A percentile compares a stretch with the other conserved stretches of the same genome.
phyloP scores from a whole-genome alignment of 2,329 filamentous ascomycete genomes.

The Neophaeococcomyces mojaviensis region DNA sequence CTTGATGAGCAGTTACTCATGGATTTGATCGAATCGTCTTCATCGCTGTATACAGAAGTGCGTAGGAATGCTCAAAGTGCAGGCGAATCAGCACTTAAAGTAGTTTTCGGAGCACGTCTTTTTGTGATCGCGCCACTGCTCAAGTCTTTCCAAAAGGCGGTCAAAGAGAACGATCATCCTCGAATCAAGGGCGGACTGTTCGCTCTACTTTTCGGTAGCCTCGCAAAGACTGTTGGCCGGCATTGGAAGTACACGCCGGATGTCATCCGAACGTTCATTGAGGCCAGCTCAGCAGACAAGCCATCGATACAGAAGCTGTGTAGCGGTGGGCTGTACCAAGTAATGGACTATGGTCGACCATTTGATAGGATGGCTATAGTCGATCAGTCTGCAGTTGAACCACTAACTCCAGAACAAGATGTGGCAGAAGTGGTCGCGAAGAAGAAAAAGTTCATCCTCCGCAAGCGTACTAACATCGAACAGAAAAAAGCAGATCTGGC shows the following conservation, averaged over 20 bases:
- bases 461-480: constrained; percentile 71
- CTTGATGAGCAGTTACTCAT: constrained; percentile 77
- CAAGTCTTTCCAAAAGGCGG: constrained; percentile 65
- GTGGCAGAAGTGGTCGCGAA: constrained; percentile 54
- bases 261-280: constrained; percentile 83
- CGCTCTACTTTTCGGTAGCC: constrained; percentile 77
- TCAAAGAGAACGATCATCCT: constrained; percentile 74
- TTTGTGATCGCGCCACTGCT: constrained; percentile 86
- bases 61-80: constrained; percentile 88
- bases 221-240: constrained; percentile 77
- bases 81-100: constrained; percentile 87
- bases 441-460: constrained; percentile 65
- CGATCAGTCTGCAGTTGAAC: constrained; percentile 61
- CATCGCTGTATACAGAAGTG: constrained; percentile 90
- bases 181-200: constrained; percentile 94
- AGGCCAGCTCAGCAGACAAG: constrained; percentile 83
- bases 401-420: constrained; percentile 62
- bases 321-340: constrained; percentile 68
- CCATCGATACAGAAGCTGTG: constrained; percentile 88
- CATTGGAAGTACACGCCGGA: constrained; percentile 94
- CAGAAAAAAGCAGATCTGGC: constrained; percentile 73
- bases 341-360: constrained; percentile 86
- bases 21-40: constrained; percentile 80
- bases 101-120: constrained; percentile 76
- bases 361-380: constrained; percentile 80